phyloP scores from a whole-genome alignment of 805 yeast species.

The Myxozyma lipomycoides region DNA sequence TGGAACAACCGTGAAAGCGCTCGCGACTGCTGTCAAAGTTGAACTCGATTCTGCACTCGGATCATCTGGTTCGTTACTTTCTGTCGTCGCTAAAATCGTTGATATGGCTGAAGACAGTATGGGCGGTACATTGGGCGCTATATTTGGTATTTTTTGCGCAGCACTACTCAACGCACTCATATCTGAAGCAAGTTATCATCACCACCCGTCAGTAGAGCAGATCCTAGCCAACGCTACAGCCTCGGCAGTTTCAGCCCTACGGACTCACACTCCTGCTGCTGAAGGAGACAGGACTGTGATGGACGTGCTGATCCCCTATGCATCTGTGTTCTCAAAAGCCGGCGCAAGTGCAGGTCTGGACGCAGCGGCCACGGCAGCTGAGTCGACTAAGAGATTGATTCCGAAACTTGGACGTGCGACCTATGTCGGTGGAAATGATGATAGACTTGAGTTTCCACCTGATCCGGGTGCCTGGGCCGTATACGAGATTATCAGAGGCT shows the following conservation, averaged over 20 bases:
- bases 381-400: constrained; percentile 62
- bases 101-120: constrained; percentile 73
- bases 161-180: constrained; percentile 49
- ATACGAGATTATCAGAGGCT: constrained; percentile 53
- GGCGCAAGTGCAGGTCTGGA: constrained; percentile 57
- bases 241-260: constrained; percentile 66
- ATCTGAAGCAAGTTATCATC: constrained; percentile 2
- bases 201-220: not conserved
- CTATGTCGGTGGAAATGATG: constrained; percentile 49
- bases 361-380: constrained; percentile 73
- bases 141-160: constrained; percentile 78
- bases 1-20: constrained; percentile 81
- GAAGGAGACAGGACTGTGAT: constrained; percentile 82
- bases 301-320: constrained; percentile 85
- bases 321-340: constrained; percentile 50
- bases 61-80: constrained; percentile 56
- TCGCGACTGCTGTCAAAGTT: constrained; percentile 67
- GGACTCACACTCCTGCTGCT: constrained; percentile 82
- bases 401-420: constrained; percentile 96
- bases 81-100: constrained; percentile 39
- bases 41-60: constrained; percentile 39
- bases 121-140: constrained; percentile 97
- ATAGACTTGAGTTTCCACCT: constrained; percentile 46
- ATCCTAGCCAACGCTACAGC: constrained; percentile 29
- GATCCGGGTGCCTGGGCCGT: constrained; percentile 95